These are phyloP conservation scores for Zarea fungicola DNA, from an alignment of 2,329 filamentous ascomycete species.

Conservation along the genomic window DNA sequence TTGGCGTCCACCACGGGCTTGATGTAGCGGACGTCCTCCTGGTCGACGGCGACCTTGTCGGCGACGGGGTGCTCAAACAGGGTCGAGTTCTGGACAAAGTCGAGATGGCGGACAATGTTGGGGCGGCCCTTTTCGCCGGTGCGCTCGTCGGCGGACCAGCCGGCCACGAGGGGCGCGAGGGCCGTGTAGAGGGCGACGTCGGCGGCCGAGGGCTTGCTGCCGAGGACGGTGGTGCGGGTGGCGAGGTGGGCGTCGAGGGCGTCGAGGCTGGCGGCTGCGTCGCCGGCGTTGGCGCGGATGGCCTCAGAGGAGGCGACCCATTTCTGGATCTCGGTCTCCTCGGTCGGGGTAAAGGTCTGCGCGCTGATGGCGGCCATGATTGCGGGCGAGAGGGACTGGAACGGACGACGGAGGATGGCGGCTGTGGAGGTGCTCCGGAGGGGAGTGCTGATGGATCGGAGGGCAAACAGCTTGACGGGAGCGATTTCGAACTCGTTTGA, in stretches of 20 bases:
- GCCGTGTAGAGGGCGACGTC: constrained; percentile 79
- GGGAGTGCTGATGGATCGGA: constrained; percentile 33
- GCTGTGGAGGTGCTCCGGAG: constrained; percentile 25
- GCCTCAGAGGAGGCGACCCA: constrained; percentile 77
- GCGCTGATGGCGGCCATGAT: constrained; percentile 63
- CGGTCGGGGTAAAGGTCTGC: constrained; percentile 67
- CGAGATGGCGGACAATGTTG: constrained; percentile 84
- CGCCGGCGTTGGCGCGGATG: constrained; percentile 48
- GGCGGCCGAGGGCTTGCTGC: constrained; percentile 81
- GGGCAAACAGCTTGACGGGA: constrained; percentile 39
- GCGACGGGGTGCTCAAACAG: constrained; percentile 66
- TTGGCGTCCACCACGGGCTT: constrained; percentile 87
- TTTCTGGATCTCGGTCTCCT: constrained; percentile 83
- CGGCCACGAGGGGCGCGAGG: constrained; percentile 68
- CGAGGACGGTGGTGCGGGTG: constrained; percentile 82
- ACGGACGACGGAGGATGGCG: constrained; percentile 25
- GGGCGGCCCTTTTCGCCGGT: constrained; percentile 86
- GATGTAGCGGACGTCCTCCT: constrained; percentile 75
- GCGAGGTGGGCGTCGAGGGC: constrained; percentile 83
- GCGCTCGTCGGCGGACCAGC: constrained; percentile 79
- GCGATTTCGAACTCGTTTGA: constrained; percentile 2
- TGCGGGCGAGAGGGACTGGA: constrained; percentile 23
- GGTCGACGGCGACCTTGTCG: constrained; percentile 72
- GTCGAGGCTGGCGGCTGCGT: constrained; percentile 61
- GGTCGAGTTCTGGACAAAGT: constrained; percentile 89